Evolutionary conservation across 2,329 filamentous ascomycete genomes (phyloP).

Genomic region (Sclerotinia borealis): DNA sequence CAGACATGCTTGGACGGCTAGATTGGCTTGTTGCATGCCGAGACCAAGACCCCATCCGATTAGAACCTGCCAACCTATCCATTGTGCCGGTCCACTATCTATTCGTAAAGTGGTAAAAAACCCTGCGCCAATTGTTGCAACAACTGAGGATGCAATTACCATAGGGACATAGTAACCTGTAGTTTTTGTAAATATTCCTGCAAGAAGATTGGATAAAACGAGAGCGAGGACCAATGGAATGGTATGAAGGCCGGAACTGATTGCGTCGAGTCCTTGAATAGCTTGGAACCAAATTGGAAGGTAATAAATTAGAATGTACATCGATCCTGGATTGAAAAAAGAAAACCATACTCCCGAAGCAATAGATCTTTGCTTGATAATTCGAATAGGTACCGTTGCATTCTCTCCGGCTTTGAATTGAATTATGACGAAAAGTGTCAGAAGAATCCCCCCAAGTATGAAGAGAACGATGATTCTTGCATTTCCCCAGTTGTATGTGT

Average conservation of each 20-base stretch:
- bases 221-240: slow-evolving; percentile 33
- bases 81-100: slow-evolving; percentile 32
- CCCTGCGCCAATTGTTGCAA: slow-evolving; percentile 36
- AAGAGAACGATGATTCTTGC: slow-evolving; percentile 34
- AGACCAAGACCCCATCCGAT: slow-evolving; percentile 30
- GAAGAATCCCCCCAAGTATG: slow-evolving; percentile 29
- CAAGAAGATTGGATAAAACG: slow-evolving; percentile 29
- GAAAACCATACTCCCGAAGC: slow-evolving; percentile 31
- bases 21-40: slow-evolving; percentile 28
- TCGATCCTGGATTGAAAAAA: slow-evolving; percentile 28
- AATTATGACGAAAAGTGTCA: slow-evolving; percentile 27
- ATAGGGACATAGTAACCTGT: slow-evolving; percentile 27
- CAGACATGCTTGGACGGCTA: slow-evolving; percentile 29
- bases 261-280: slow-evolving; percentile 35
- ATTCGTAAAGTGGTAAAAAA: slow-evolving; percentile 36
- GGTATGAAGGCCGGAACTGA: slow-evolving; percentile 35
- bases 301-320: slow-evolving; percentile 43
- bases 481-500: slow-evolving; percentile 30
- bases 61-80: slow-evolving; percentile 32
- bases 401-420: slow-evolving; percentile 34
- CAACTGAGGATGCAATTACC: slow-evolving; percentile 22
- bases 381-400: slow-evolving; percentile 36
- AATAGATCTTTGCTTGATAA: slow-evolving; percentile 36
- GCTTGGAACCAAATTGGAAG: slow-evolving; percentile 45
- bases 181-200: slow-evolving; percentile 30